phyloP scores from a whole-genome alignment of 78 protist species.

The Planoprotostelium fungivorum region DNA sequence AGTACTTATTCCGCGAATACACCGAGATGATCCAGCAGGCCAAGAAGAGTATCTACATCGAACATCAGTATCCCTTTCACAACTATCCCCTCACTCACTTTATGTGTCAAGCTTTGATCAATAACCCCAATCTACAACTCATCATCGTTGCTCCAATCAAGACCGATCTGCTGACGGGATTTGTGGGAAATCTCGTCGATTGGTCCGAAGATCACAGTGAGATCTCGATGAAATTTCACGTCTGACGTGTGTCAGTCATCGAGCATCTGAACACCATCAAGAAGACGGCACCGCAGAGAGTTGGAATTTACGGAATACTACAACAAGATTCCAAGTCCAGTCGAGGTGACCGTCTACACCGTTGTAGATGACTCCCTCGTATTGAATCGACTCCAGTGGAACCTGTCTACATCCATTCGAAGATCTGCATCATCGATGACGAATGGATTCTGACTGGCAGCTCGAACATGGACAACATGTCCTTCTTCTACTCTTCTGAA shows the following conservation, averaged over 20 bases:
- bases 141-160: slow-evolving; percentile 50
- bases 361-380: neutral
- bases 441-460: slow-evolving; percentile 32
- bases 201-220: slow-evolving; percentile 70
- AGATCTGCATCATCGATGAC: slow-evolving; percentile 59
- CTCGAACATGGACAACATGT: slow-evolving; percentile 70
- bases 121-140: slow-evolving; percentile 56
- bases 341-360: slow-evolving; percentile 8
- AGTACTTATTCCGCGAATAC: slow-evolving; percentile 40
- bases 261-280: slow-evolving; percentile 48
- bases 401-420: slow-evolving; percentile 67
- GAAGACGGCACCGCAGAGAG: slow-evolving; percentile 62
- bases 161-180: slow-evolving; percentile 68
- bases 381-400: slow-evolving; percentile 17
- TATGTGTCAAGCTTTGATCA: slow-evolving; percentile 55
- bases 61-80: slow-evolving; percentile 76
- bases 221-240: neutral
- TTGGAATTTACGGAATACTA: slow-evolving; percentile 67
- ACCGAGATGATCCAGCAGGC: slow-evolving; percentile 52
- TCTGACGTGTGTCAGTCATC: slow-evolving; percentile 5
- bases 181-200: slow-evolving; percentile 60
- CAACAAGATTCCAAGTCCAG: slow-evolving; percentile 43
- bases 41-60: slow-evolving; percentile 50
- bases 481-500: slow-evolving; percentile 57
- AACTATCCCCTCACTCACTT: slow-evolving; percentile 56